Base-by-base conservation (phyloP, 2,329 filamentous ascomycete genomes). In the Colletotrichum trifolii region DNA sequence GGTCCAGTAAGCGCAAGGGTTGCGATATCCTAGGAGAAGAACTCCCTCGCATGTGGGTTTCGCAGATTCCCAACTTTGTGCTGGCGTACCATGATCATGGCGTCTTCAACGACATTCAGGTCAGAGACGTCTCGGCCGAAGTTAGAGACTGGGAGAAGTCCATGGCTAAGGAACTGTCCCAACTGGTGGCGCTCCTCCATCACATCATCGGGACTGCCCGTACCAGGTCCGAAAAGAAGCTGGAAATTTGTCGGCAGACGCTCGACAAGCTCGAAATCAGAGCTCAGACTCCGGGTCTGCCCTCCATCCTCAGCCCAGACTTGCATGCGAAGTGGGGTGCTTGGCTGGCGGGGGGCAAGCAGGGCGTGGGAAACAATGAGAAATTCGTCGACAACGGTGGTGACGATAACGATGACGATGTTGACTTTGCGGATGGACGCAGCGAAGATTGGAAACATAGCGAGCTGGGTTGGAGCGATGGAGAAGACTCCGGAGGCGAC, bases 41-140 rank as follows among this genome's bases (percentile, higher is more conserved):
- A 47, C 68, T 83, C 9, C 79, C 78, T 5, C 79, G 79, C 0
- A 70, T 83, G 8, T 83, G 81, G 81, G 61, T 79, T 1, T 61
- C 74, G 0, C 80, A 80, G 59, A 73, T 78, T 5, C 70, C 75
- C 1, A 76, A 75, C 8, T 77, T 83, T 43, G 69, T 83, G 35
- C 68, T 82, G 2, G 81, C 78, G 0, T 80, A 77, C 63, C 81
- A 83, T 53, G 59, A 70, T 6, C 54, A 47, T 1, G 78, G 79
- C 0, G 6, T 68, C 1, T 82, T 83, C 59, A 58, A 71, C 0
- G 74, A 82, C 8, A 75, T 77, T 2, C 65, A 73, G 35, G 68
- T 81, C 38, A 68, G 68, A 15, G 70, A 80, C 42, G 70, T 79
- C 2, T 62, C 67, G 1, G 65, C 70, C 0, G 64, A 75, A 3